phyloP scores from a whole-genome alignment of 176 grass and related monocot species.

The Aegilops umbellulata region DNA sequence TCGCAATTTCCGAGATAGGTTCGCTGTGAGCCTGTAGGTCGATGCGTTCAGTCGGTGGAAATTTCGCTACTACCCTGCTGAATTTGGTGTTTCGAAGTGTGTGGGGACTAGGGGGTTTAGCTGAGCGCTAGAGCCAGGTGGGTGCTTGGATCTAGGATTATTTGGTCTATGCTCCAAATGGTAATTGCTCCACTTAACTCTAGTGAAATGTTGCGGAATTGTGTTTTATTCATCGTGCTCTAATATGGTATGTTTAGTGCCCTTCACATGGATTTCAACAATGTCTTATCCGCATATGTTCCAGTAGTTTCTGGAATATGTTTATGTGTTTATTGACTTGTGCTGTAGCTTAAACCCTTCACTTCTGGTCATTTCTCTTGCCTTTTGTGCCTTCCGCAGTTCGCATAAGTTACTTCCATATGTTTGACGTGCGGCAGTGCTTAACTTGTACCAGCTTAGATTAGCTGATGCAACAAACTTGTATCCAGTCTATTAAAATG shows the following conservation, averaged over 20 bases:
- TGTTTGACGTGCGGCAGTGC: background rate
- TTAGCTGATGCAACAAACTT: background rate
- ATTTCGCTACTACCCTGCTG: background rate
- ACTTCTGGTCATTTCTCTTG: background rate
- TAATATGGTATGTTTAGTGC: background rate
- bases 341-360: background rate
- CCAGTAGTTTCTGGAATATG: background rate
- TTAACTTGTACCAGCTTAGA: background rate
- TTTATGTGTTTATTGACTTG: background rate
- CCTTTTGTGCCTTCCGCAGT: background rate
- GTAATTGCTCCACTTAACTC: background rate
- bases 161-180: background rate
- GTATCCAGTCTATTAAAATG: background rate
- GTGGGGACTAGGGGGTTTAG: background rate
- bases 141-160: background rate
- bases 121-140: background rate
- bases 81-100: background rate
- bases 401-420: background rate
- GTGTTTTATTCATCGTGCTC: background rate
- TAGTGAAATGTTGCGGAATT: background rate
- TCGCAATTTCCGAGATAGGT: background rate
- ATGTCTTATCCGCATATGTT: background rate
- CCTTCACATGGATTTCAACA: background rate
- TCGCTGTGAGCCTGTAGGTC: background rate
- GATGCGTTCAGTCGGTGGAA: background rate